phyloP scores from a whole-genome alignment of 2,329 filamentous ascomycete species.

The Colletotrichum lentis region DNA sequence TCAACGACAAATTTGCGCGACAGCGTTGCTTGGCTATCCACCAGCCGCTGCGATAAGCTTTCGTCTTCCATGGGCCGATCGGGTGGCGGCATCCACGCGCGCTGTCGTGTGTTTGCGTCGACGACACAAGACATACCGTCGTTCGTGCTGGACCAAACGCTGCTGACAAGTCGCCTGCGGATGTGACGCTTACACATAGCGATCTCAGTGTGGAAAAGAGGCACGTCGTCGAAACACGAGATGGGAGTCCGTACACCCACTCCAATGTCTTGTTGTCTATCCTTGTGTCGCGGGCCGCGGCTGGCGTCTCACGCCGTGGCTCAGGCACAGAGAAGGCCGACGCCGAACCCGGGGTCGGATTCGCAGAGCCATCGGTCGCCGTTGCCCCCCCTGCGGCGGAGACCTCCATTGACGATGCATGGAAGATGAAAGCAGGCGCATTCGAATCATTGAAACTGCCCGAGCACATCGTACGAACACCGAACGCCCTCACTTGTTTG shows the following conservation, averaged over 20 bases:
- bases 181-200: background rate
- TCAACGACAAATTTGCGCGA: background rate
- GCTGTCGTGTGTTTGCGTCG: background rate
- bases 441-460: constrained; percentile 1
- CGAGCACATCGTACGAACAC: constrained; percentile 8
- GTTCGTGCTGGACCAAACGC: background rate
- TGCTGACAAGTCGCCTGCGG: background rate
- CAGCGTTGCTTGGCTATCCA: background rate
- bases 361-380: background rate
- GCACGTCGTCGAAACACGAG: background rate
- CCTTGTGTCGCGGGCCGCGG: background rate
- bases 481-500: no score
- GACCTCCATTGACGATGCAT: background rate
- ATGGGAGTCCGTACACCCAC: background rate
- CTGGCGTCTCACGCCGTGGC: background rate
- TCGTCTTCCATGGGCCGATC: constrained; percentile 9
- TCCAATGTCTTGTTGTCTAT: background rate
- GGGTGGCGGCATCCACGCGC: constrained; percentile 8
- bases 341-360: background rate
- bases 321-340: background rate
- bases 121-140: background rate
- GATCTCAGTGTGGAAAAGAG: background rate
- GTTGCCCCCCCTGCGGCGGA: background rate
- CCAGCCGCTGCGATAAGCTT: constrained; percentile 8
- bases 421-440: constrained; percentile 7